phyloP scores from a whole-genome alignment of 208 protist species.

The Leishmania mexicana region DNA sequence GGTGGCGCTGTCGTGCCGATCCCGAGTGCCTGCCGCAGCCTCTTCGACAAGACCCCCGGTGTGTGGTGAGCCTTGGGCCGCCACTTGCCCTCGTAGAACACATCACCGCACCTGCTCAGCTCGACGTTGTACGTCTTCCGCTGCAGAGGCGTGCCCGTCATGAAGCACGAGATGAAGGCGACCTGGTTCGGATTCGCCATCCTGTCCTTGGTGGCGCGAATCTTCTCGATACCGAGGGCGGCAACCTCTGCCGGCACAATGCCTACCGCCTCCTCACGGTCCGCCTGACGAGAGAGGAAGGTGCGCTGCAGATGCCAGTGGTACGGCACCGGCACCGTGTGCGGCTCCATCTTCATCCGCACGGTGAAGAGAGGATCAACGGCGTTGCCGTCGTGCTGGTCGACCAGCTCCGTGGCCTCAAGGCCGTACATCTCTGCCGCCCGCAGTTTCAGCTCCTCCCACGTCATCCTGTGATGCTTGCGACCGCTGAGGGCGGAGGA shows the following conservation, averaged over 20 bases:
- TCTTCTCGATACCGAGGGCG: constrained; percentile 94
- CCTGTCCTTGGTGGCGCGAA: constrained; percentile 97
- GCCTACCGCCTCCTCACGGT: constrained; percentile 93
- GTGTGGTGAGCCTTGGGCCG: constrained; percentile 75
- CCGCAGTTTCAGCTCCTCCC: constrained; percentile 64
- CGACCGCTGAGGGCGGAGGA: constrained; percentile 30
- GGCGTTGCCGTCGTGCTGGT: constrained; percentile 96
- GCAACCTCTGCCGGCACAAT: constrained; percentile 96
- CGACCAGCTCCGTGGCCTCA: constrained; percentile 47
- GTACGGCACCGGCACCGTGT: constrained; percentile 95
- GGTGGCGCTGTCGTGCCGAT: constrained; percentile 94
- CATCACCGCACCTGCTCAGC: constrained; percentile 93
- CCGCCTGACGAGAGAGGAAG: constrained; percentile 96
- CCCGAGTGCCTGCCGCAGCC: constrained; percentile 96
- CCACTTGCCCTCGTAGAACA: constrained; percentile 98
- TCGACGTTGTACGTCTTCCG: constrained; percentile 80
- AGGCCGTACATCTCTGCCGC: constrained; percentile 33
- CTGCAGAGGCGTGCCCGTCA: constrained; percentile 96
- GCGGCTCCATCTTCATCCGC: constrained; percentile 92
- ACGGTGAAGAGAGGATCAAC: constrained; percentile 97
- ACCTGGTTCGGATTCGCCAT: constrained; percentile 96
- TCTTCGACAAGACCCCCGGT: constrained; percentile 88
- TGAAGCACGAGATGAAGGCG: constrained; percentile 98
- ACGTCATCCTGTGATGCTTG: constrained; percentile 60
- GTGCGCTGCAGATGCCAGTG: constrained; percentile 99